These are phyloP conservation scores for Yamadazyma mexicana DNA, from an alignment of 1,139 yeast species.

Conservation along the genomic window DNA sequence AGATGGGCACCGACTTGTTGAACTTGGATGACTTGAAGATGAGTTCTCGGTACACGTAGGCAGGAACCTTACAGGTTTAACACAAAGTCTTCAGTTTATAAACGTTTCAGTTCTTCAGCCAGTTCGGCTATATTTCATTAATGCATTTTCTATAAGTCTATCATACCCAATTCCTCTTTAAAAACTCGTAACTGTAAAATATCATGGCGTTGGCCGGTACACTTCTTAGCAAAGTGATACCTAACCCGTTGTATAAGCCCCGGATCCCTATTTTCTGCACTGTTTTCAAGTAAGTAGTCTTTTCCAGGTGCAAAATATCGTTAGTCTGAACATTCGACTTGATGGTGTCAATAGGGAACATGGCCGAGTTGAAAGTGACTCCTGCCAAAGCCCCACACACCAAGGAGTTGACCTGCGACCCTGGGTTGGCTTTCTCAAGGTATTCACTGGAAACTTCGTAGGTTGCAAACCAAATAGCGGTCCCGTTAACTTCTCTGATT, in stretches of 20 bases:
- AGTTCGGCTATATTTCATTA: neutral
- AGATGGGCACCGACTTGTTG: constrained; percentile 33
- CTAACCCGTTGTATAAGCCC: constrained; percentile 82
- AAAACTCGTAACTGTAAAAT: constrained; percentile 72
- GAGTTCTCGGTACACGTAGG: constrained; percentile 1
- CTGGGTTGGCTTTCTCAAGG: constrained; percentile 24
- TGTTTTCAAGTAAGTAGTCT: constrained; percentile 30
- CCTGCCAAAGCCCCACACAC: constrained; percentile 89
- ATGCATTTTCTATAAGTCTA: neutral
- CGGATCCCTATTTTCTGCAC: constrained; percentile 43
- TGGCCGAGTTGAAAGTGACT: constrained; percentile 69
- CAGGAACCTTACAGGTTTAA: no score
- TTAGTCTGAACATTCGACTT: constrained; percentile 85
- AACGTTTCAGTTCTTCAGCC: no score
- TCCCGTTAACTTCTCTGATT: constrained; percentile 82
- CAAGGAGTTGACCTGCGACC: constrained; percentile 33
- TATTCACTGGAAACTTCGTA: constrained; percentile 58
- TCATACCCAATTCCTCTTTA: constrained; percentile 35
- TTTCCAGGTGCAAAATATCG: constrained; percentile 22
- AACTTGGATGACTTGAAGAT: constrained; percentile 35
- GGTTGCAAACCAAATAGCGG: constrained; percentile 93
- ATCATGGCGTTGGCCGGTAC: constrained; percentile 90
- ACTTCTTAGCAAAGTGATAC: constrained; percentile 78
- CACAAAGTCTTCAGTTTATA: no score
- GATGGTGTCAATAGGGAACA: constrained; percentile 89